These are phyloP conservation scores for Claviceps africana DNA, from an alignment of 2,329 filamentous ascomycete genomes.

Conservation along the genomic window DNA sequence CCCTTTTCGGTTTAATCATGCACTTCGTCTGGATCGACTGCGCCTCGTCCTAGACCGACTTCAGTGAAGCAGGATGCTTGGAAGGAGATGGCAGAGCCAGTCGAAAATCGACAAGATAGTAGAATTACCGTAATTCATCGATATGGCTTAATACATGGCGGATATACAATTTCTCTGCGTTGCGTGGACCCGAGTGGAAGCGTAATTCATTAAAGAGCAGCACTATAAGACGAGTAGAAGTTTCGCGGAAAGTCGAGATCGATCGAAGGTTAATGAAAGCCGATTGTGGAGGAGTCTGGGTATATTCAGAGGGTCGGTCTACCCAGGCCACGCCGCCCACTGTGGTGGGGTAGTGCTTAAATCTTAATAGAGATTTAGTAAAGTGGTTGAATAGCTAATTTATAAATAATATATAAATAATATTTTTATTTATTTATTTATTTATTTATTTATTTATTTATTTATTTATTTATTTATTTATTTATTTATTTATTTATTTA, in stretches of 20 bases:
- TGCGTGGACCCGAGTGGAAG: not conserved
- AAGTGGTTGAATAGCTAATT: too few species aligned
- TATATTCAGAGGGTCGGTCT: too few species aligned
- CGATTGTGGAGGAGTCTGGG: not conserved
- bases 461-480: too few species aligned
- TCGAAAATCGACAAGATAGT: slow-evolving; percentile 2
- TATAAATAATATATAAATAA: too few species aligned
- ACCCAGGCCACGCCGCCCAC: too few species aligned
- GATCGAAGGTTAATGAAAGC: not conserved
- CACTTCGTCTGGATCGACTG: not conserved
- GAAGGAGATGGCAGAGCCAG: not conserved
- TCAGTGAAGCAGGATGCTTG: not conserved
- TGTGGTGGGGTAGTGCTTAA: too few species aligned
- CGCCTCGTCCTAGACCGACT: not conserved
- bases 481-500: too few species aligned
- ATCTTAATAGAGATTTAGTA: too few species aligned
- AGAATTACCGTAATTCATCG: slow-evolving; percentile 1
- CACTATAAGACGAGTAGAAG: not conserved
- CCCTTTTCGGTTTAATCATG: not conserved
- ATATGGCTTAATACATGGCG: slow-evolving; percentile 2
- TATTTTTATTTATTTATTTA: too few species aligned
- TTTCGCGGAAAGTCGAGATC: not conserved
- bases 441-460: too few species aligned
- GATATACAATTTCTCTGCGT: not conserved
- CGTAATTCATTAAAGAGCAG: not conserved